Evolutionary conservation across 2,329 filamentous ascomycete genomes (phyloP).

Genomic region (Aureobasidium sp.): DNA sequence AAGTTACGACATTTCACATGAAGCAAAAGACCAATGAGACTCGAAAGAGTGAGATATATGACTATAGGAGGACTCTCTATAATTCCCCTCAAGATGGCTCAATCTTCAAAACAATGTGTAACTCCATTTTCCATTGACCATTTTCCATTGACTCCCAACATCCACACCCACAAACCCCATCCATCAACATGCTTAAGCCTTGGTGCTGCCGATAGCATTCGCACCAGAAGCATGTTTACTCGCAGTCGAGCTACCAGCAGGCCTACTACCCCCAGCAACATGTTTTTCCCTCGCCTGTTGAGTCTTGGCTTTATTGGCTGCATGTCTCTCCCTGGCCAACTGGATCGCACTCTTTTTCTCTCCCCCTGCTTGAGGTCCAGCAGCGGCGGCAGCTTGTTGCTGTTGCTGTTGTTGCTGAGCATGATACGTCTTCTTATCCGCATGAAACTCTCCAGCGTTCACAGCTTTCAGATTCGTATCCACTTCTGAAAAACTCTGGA

Average conservation of each 20-base stretch:
- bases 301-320: constrained; percentile 47
- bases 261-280: constrained; percentile 1
- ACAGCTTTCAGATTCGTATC: constrained; percentile 32
- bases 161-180: no score
- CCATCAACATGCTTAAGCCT: background rate
- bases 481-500: constrained; percentile 55
- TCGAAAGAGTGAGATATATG: no score
- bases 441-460: constrained; percentile 21
- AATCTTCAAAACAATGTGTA: background rate
- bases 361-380: background rate
- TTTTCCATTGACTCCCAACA: no score
- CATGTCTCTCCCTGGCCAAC: constrained; percentile 63
- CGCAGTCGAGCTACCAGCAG: constrained; percentile 4
- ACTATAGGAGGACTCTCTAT: no score
- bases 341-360: constrained; percentile 58
- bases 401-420: no score
- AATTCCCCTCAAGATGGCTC: no score
- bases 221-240: constrained; percentile 16
- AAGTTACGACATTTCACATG: no score
- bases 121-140: background rate
- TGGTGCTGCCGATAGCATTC: constrained; percentile 15
- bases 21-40: no score
- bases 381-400: background rate
- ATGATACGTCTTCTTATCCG: constrained; percentile 8
- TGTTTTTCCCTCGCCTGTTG: constrained; percentile 26